Conservation (phyloP, 73 alveolate species). For the Paramecium biaurelia region DNA sequence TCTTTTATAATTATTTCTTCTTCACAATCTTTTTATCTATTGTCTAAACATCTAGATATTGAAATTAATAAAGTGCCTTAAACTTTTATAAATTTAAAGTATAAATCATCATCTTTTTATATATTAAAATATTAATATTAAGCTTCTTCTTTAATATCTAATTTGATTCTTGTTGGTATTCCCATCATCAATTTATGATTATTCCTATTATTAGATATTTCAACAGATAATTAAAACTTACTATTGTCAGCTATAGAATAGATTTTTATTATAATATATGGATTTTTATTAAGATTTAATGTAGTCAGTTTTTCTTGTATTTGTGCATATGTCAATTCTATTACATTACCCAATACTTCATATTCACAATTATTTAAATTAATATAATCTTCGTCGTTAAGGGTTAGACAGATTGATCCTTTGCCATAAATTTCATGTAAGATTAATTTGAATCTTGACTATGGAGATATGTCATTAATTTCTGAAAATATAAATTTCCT, state of each 20-base stretch:
- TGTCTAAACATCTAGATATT: not conserved
- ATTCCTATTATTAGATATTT: not conserved
- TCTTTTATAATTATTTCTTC: not conserved
- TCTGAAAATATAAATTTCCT: not conserved
- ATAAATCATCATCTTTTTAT: not conserved
- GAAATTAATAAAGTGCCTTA: not conserved
- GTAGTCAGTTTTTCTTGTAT: not conserved
- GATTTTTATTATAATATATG: not conserved
- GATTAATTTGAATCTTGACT: not conserved
- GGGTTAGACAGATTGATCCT: not conserved
- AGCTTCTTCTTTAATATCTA: not conserved
- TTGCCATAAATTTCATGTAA: conserved; percentile 45
- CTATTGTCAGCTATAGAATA: not conserved
- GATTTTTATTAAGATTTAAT: not conserved
- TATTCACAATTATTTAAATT: not conserved
- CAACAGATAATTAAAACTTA: not conserved
- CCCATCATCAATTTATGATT: conserved; percentile 11
- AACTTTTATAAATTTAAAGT: not conserved
- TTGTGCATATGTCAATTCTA: not conserved
- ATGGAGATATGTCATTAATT: not conserved
- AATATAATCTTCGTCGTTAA: not conserved
- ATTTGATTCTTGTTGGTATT: not conserved
- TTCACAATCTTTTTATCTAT: not conserved
- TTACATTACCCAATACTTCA: not conserved
- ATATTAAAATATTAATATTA: not conserved